A percentile compares a stretch with the other conserved stretches of the same genome.
These are phyloP conservation scores for Sugiyamaella xylanicola DNA, from an alignment of 1,139 yeast species.

Conservation along the genomic window DNA sequence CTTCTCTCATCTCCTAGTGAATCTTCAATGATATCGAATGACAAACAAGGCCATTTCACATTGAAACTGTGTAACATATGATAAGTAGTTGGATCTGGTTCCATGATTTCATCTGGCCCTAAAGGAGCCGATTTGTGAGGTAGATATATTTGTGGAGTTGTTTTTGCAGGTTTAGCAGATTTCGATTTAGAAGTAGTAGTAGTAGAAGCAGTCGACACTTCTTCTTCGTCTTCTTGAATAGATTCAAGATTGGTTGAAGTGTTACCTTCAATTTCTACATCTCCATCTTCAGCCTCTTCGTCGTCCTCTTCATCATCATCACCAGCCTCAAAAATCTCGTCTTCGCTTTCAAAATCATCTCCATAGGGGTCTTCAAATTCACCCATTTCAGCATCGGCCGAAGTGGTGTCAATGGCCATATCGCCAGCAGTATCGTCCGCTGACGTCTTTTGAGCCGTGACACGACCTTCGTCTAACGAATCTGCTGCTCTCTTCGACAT, in stretches of 20 bases:
- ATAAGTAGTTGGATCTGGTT: conserved; percentile 94
- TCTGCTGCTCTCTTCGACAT: conserved; percentile 36
- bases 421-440: conserved; percentile 36
- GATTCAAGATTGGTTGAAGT: conserved; percentile 35
- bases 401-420: conserved; percentile 32
- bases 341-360: conserved; percentile 90
- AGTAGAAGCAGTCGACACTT: conserved; percentile 42
- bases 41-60: conserved; percentile 96
- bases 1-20: conserved; percentile 84
- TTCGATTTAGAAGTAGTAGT: conserved; percentile 34
- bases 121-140: conserved; percentile 88
- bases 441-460: conserved; percentile 37
- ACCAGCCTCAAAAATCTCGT: conserved; percentile 49
- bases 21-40: conserved; percentile 88
- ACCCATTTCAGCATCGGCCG: conserved; percentile 64
- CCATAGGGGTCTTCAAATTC: conserved; percentile 94
- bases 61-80: conserved; percentile 95
- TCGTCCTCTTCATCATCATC: conserved; percentile 67
- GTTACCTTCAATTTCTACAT: conserved; percentile 42
- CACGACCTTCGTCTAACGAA: conserved; percentile 27
- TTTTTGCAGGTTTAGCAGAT: conserved; percentile 36
- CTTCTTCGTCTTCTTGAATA: conserved; percentile 49
- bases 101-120: conserved; percentile 94
- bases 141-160: conserved; percentile 54
- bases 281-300: conserved; percentile 56